Evolutionary conservation across 2,329 filamentous ascomycete species (phyloP), one percentile per base, ranked within the genome.

Genomic region (Fusarium xylarioides): DNA sequence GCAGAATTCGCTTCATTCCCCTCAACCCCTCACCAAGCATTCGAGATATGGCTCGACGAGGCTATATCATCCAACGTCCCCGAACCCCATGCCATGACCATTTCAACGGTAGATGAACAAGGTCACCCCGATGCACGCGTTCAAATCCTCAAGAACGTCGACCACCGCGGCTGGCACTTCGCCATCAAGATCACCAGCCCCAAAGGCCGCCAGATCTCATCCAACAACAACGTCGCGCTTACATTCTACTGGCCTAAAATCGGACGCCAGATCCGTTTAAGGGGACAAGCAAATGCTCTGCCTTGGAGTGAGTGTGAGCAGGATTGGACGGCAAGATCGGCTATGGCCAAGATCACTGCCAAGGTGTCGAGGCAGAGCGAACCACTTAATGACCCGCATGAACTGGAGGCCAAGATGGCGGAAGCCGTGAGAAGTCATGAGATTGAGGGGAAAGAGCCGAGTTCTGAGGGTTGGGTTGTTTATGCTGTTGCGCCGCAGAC

Each of bases 181-280:
- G 65, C 65, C 15, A 37, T 46, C 40, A 67, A 67, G 18, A 11
- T 26, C 2, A 42, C 23, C 7, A 67, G 65, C 19, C 65, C 65
- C 6, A 67, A 67, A 11, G 63, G 63, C 2, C 46, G 16, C 14
- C 65, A 67, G 2, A 61, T 67, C 2, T 47, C 63, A 9, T 4
- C 15, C 0, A 67, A 67, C 14, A 52, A 42, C 4, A 53, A 47
- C 12, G 63, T 67, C 7, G 65, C 63, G 0, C 46, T 67, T 23
- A 67, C 65, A 1, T 67, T 67, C 18, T 67, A 67, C 63, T 67
- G 65, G 65, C 46, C 65, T 5, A 37, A 52, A 2, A n/a, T 67
- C 10, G 65, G 65, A 6, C 46, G 65, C 2, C 63, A 67, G 7
- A 54, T 67, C 0, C 63, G 63, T 2, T 12, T 67, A 2, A 23